phyloP scores from a whole-genome alignment of 139 green algal genomes.

The Spirogloea muscicola region DNA sequence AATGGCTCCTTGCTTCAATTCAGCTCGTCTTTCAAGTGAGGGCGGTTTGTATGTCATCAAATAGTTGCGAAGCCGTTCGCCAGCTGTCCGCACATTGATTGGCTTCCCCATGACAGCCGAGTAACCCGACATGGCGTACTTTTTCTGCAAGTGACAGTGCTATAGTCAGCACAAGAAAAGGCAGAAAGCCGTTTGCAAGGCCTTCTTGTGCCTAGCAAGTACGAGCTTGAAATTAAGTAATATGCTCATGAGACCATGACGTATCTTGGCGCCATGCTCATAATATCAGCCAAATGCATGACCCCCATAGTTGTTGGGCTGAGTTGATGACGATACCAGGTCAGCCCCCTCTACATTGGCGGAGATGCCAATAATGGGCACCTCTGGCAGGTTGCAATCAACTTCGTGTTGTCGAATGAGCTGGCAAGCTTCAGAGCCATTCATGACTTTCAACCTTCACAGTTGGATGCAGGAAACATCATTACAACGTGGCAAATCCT shows the following conservation, averaged over 20 bases:
- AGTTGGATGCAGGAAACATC: too few species aligned
- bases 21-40: not conserved
- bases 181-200: too few species aligned
- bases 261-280: too few species aligned
- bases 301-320: too few species aligned
- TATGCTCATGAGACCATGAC: too few species aligned
- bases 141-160: too few species aligned
- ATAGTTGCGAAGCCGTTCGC: not conserved
- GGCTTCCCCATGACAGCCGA: slow-evolving; percentile 31
- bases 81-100: slow-evolving; percentile 32
- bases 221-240: too few species aligned
- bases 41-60: slow-evolving; percentile 8
- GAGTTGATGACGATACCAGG: too few species aligned
- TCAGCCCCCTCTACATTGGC: slow-evolving; percentile 30
- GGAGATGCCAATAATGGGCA: slow-evolving; percentile 30
- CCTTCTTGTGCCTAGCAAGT: too few species aligned
- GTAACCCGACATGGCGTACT: slow-evolving; percentile 25
- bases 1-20: not conserved
- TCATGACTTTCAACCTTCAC: slow-evolving; percentile 38
- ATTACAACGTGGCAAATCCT: too few species aligned
- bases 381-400: slow-evolving; percentile 7
- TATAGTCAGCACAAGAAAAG: too few species aligned
- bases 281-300: too few species aligned
- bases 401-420: slow-evolving; percentile 16
- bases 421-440: slow-evolving; percentile 29